phyloP scores from a whole-genome alignment of 2,329 filamentous ascomycete species.

The Aspergillus puulaauensis region DNA sequence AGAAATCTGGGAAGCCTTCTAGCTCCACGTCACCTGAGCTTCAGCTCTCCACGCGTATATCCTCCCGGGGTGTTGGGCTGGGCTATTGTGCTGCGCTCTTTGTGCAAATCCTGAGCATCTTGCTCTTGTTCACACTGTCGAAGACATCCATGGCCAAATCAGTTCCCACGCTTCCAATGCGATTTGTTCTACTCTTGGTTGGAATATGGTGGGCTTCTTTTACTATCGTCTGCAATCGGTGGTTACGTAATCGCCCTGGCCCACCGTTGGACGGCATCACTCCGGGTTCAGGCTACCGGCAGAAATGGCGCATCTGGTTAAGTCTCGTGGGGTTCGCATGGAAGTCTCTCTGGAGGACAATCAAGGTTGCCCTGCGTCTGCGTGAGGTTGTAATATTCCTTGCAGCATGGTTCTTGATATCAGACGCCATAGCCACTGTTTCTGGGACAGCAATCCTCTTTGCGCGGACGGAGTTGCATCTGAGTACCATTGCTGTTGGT shows the following conservation, averaged over 20 bases:
- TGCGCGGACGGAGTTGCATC: constrained; percentile 81
- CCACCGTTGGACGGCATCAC: constrained; percentile 56
- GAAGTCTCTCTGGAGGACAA: constrained; percentile 75
- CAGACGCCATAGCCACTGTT: constrained; percentile 86
- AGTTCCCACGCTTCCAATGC: constrained; percentile 74
- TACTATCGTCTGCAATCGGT: constrained; percentile 77
- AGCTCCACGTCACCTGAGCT: constrained; percentile 59
- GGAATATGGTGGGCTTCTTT: constrained; percentile 88
- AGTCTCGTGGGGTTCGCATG: constrained; percentile 76
- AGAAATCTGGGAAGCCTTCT: not conserved
- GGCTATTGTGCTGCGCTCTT: constrained; percentile 83
- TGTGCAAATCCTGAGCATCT: constrained; percentile 75
- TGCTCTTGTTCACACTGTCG: constrained; percentile 61
- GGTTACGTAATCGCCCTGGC: constrained; percentile 79
- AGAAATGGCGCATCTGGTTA: constrained; percentile 52
- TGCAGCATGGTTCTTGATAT: constrained; percentile 84
- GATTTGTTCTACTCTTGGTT: constrained; percentile 77
- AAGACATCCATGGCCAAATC: constrained; percentile 49
- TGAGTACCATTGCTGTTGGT: constrained; percentile 77
- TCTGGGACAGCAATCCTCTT: constrained; percentile 89
- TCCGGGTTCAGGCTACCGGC: constrained; percentile 9
- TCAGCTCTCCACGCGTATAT: constrained; percentile 80
- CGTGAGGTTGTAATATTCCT: constrained; percentile 80
- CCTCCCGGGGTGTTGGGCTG: constrained; percentile 82
- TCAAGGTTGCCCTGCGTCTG: constrained; percentile 67